A percentile compares a stretch with the other conserved stretches of the same genome.
phyloP scores from a whole-genome alignment of 805 yeast species.

The Pichia phayaonensis region DNA sequence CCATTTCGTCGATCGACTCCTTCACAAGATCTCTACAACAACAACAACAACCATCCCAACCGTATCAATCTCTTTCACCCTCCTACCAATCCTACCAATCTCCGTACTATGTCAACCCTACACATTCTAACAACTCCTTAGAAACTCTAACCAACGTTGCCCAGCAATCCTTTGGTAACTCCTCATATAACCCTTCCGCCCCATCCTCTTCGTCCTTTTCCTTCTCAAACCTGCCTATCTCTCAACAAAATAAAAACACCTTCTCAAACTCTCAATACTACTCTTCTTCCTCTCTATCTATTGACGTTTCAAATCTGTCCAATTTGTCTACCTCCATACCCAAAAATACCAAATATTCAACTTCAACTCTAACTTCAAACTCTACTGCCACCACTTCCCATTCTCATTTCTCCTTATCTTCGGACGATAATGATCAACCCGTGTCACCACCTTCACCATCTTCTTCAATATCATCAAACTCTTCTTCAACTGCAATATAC shows the following conservation, averaged over 20 bases:
- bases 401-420: neutral
- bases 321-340: slow-evolving; percentile 3
- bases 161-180: slow-evolving; percentile 8
- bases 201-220: neutral
- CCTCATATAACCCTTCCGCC: neutral
- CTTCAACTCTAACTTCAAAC: neutral
- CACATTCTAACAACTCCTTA: neutral
- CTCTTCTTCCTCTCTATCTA: neutral
- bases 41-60: neutral
- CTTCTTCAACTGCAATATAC: neutral
- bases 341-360: neutral
- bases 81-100: neutral
- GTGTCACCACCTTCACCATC: neutral
- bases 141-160: slow-evolving; percentile 11
- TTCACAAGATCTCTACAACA: neutral
- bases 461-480: neutral
- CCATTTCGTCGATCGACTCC: slow-evolving; percentile 12
- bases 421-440: neutral
- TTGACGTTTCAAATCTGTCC: neutral
- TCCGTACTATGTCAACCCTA: neutral
- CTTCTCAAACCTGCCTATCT: neutral
- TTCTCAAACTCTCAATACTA: slow-evolving; percentile 2
- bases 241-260: neutral
- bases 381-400: neutral
- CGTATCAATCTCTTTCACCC: neutral